Evolutionary conservation across 768 basidiomycete genomes (phyloP), one percentile per base, ranked within the genome.

Genomic region (Leccinum truebloodii): DNA sequence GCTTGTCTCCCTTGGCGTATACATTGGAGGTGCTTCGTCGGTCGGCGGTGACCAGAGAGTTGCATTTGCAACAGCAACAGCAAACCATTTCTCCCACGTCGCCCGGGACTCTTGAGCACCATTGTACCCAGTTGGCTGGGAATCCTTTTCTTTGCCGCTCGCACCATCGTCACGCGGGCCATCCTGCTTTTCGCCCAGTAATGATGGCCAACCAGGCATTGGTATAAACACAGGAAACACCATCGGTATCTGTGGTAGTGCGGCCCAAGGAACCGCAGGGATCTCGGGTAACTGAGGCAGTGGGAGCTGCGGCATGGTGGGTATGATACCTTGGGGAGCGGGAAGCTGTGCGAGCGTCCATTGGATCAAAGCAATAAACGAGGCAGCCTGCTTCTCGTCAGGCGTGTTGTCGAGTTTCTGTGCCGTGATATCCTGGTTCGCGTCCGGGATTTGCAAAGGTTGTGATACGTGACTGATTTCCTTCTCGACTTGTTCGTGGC

Each of bases 201-300:
- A 84, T 18, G 86, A 81, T 1, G 85, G 81, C 85, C 85, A 88
- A 22, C 77, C 80, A 34, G 88, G 83, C 69, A 82, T 73, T 4
- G 92, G 89, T 16, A 92, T 85, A 60, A 87, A 82, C 24, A 92
- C 82, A 18, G 92, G 90, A 81, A 94, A 92, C 13, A 90, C 88
- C 75, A 90, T 79, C 2, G 88, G 88, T 59, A 89, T 80, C 62
- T 88, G 87, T 5, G 86, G 86, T 16, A 89, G 69, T 28, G 81
- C 81, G 50, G 71, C 79, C 87, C 86, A 87, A 35, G 83, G 82
- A 53, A 86, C 82, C 44, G 80, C 78, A 28, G 87, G 86, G 58
- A 92, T 82, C 61, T 84, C 87, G 6, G 85, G 87, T n/a, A 90
- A 75, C 58, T 83, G 76, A n/a, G 86, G 85, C 12, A 81, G 69